Evolutionary conservation across 768 basidiomycete genomes (phyloP).

Genomic region (Amanita brunnescens): DNA sequence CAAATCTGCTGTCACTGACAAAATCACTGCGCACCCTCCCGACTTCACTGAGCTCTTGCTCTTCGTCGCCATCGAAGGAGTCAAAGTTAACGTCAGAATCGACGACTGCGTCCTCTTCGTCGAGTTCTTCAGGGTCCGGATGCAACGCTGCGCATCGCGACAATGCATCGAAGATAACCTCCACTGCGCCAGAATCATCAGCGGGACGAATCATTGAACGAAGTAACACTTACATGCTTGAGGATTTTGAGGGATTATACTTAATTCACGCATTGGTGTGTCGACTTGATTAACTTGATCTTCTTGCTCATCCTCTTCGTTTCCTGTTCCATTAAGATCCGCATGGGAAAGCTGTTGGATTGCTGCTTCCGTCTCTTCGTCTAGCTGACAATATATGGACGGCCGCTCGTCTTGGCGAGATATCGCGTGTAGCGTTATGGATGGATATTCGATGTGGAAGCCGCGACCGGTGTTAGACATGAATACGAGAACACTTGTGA

Average conservation of each 20-base stretch:
- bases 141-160: slow-evolving; percentile 81
- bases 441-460: slow-evolving; percentile 80
- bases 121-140: slow-evolving; percentile 49
- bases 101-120: slow-evolving; percentile 50
- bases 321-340: slow-evolving; percentile 17
- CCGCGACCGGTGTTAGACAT: slow-evolving; percentile 62
- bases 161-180: slow-evolving; percentile 78
- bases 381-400: slow-evolving; percentile 90
- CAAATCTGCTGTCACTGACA: slow-evolving; percentile 63
- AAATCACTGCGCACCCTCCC: slow-evolving; percentile 94
- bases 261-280: slow-evolving; percentile 66
- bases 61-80: slow-evolving; percentile 46
- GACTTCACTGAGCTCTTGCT: slow-evolving; percentile 73
- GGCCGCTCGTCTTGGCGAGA: slow-evolving; percentile 60
- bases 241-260: slow-evolving; percentile 55
- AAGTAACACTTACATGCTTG: slow-evolving; percentile 42
- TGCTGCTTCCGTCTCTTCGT: slow-evolving; percentile 44
- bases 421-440: slow-evolving; percentile 89
- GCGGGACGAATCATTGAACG: not conserved
- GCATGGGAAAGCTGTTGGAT: not conserved
- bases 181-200: slow-evolving; percentile 39
- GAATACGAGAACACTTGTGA: slow-evolving; percentile 60
- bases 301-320: slow-evolving; percentile 4
- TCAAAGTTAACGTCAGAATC: slow-evolving; percentile 45
- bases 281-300: slow-evolving; percentile 12